Evolutionary conservation across 768 basidiomycete species (phyloP), one percentile per base, ranked within the genome.

Genomic region (Lentinula sp.): DNA sequence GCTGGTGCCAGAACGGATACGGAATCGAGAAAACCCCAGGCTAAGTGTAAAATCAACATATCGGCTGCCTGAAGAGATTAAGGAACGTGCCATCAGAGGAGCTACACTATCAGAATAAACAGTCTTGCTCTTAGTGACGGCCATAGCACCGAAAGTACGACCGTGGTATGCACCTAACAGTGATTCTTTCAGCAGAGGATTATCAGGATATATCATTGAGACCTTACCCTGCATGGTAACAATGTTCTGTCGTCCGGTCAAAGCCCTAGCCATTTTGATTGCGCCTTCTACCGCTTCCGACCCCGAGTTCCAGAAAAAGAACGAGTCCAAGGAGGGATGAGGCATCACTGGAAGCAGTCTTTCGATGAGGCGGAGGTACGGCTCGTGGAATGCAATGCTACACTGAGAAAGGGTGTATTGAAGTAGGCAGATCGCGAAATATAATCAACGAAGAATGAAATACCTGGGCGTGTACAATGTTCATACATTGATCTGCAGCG

Each of bases 261-360:
- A 76, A 28, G 72, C 69, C 37, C 95, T 84, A 3, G 91, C 90
- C 77, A 98, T 86, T 76, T 97, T 98, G 64, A 98, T 74, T 2
- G 93, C 81, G 0, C 86, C 92, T 74, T 97, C 95, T 48, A 94
- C 82, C 1, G 95, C 96, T 73, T 98, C 96, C 0, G 93, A 88
- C 2, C 96, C 96, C 2, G 94, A 95, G 77, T 93, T 98, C 90
- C 91, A 93, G 75, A 97, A 93, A 83, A 95, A 97, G 81, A 98
- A 98, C 28, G 92, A 92, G 71, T 96, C 90, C 36, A 98, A 81
- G 1, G 93, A 95, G 0, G 86, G 81, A 74, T 95, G 77, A 2
- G 95, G 95, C 94, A 98, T 95, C 61, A 90, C 75, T 0, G 94
- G 91, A 12, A 96, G 75, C 6, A 98, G 81, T 59, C 82, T 83